These are phyloP conservation scores for Coleophoma crateriformis DNA, from an alignment of 2,329 filamentous ascomycete species.

Conservation along the genomic window DNA sequence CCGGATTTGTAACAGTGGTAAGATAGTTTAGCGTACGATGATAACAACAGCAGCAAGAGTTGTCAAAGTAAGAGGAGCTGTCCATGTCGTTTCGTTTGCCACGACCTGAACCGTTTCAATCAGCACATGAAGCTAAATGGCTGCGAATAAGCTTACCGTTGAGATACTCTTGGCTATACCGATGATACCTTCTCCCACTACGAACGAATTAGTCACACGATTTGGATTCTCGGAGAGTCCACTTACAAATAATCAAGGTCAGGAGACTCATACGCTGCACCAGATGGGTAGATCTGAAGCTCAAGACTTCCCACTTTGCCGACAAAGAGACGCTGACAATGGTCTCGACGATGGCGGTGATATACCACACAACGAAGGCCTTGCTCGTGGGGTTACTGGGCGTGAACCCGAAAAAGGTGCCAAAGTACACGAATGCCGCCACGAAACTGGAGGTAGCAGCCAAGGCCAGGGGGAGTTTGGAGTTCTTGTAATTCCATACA, in stretches of 20 bases:
- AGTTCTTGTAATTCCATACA: conserved; percentile 3
- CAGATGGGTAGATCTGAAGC: conserved; percentile 49
- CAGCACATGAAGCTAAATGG: too few species aligned
- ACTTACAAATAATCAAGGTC: conserved; percentile 33
- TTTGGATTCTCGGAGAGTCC: background rate
- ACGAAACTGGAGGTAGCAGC: background rate
- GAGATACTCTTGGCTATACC: conserved; percentile 1
- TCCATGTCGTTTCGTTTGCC: background rate
- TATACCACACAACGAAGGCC: conserved; percentile 3
- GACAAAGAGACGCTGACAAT: conserved; percentile 1
- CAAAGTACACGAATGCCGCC: conserved; percentile 2
- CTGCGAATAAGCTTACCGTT: background rate
- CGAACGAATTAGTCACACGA: background rate
- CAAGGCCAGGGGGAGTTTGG: background rate
- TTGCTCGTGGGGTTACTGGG: background rate
- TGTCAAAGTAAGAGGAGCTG: background rate
- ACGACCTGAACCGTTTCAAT: background rate
- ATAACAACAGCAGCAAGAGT: conserved; percentile 1
- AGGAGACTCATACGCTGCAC: conserved; percentile 51
- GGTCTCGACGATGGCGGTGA: conserved; percentile 1
- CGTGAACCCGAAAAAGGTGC: conserved; percentile 1
- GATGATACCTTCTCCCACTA: conserved; percentile 4
- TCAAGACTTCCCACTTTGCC: conserved; percentile 22
- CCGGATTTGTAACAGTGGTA: background rate
- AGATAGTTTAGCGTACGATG: background rate